Conservation (phyloP, 345 rosid genomes). For the Citrus hindsii region DNA sequence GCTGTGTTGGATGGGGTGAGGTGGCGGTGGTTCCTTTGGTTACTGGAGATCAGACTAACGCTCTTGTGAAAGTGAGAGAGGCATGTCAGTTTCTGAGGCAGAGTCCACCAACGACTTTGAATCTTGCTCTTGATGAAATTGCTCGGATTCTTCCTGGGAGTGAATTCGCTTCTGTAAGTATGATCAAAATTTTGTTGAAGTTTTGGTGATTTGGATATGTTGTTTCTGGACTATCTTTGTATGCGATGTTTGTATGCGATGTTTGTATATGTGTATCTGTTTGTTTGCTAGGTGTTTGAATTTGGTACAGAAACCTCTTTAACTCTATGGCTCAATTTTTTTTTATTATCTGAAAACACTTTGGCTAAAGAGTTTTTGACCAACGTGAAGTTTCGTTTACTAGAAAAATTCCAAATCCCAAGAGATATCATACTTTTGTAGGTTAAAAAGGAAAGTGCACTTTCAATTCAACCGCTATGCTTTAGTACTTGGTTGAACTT, state of each 20-base stretch:
- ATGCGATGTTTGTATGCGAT: not conserved
- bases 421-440: not conserved
- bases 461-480: not conserved
- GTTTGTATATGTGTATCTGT: too few relatives aligned
- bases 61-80: slow-evolving; percentile 58
- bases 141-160: slow-evolving; percentile 54
- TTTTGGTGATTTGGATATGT: not conserved
- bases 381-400: not conserved
- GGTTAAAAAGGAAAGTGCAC: not conserved
- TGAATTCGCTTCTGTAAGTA: slow-evolving; percentile 73
- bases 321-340: not conserved
- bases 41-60: slow-evolving; percentile 70
- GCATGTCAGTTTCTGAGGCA: slow-evolving; percentile 50
- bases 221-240: not conserved
- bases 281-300: not conserved
- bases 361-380: not conserved
- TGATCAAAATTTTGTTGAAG: not conserved
- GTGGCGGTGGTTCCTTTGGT: slow-evolving; percentile 74
- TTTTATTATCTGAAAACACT: too few relatives aligned
- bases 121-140: slow-evolving; percentile 38
- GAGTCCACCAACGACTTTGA: slow-evolving; percentile 41
- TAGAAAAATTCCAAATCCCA: not conserved
- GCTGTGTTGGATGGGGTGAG: slow-evolving; percentile 89
- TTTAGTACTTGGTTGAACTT: not conserved
- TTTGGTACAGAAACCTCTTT: not conserved